Percentiles rank a stretch among this genome's conserved stretches.
Conservation (phyloP, 768 basidiomycete genomes). For the Suillus cothurnatus region DNA sequence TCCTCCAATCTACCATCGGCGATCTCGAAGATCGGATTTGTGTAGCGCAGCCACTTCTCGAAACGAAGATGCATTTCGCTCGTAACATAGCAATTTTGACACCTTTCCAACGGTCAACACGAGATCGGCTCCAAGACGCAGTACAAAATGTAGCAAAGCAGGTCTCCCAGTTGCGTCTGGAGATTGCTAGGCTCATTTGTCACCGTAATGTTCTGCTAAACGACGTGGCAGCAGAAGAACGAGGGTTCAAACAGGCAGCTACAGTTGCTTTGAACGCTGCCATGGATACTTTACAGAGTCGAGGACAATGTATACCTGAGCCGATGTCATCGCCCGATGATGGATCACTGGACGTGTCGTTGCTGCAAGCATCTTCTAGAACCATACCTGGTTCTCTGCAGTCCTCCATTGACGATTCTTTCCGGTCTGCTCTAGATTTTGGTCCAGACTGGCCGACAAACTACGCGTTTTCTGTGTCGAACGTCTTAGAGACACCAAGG, state of each 20-base stretch:
- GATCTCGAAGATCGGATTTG: conserved; percentile 64
- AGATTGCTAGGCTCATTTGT: conserved; percentile 72
- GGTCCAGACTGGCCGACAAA: conserved; percentile 49
- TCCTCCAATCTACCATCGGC: conserved; percentile 60
- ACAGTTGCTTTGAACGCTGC: conserved; percentile 75
- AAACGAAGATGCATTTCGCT: conserved; percentile 67
- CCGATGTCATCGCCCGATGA: conserved; percentile 42
- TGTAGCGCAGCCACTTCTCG: conserved; percentile 57
- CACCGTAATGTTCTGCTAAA: conserved; percentile 73
- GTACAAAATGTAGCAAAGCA: conserved; percentile 65
- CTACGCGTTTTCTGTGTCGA: conserved; percentile 37
- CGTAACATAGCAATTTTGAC: conserved; percentile 85
- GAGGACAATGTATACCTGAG: conserved; percentile 22
- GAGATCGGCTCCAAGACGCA: conserved; percentile 67
- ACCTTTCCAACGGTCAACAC: conserved; percentile 84
- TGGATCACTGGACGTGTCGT: conserved; percentile 14
- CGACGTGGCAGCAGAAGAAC: conserved; percentile 75
- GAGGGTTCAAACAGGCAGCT: conserved; percentile 66
- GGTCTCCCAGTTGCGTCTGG: conserved; percentile 67
- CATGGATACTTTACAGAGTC: conserved; percentile 58
- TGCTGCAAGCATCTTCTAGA: conserved; percentile 17
- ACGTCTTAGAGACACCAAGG: conserved; percentile 33
- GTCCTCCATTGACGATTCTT: conserved; percentile 57
- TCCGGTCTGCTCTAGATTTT: conserved; percentile 68
- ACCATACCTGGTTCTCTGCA: conserved; percentile 36